Base-by-base conservation (phyloP, 2,329 filamentous ascomycete genomes). In the Trichoderma afroharzianum region DNA sequence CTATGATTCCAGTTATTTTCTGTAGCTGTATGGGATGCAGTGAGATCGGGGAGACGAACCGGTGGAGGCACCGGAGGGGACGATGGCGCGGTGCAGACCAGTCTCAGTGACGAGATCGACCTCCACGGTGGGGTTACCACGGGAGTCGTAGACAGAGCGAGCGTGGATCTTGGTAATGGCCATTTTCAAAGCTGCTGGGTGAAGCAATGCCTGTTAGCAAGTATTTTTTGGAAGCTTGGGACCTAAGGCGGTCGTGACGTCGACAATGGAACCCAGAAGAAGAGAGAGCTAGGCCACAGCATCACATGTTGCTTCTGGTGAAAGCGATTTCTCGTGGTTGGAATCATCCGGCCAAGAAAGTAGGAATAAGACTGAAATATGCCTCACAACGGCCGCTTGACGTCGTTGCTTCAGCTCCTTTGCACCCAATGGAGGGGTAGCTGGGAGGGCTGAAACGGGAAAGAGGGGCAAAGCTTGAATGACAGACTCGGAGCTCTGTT, bases 81-180 rank as follows among this genome's bases (percentile, higher is more conserved):
- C 95, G 82, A 98, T 98, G 83, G 95, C 95, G 82, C 95, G 94
- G 91, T 98, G 95, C 75, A 98, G 91, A 81, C 95, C 95, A 79
- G 93, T 97, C 87, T 97, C 94, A 79, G 95, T 98, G 86, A 97
- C 92, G 79, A 98, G 90, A 83, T 98, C 95, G 80, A 98, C 95
- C 89, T 98, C 95, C 81, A 98, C 95, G 82, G 96, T 99, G 81
- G 96, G 96, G 91, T 99, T 99, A 83, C 90, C 90, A 82, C 96
- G 95, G 84, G 96, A 98, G 90, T 99, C 96, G 90, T 95, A 99
- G 88, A 99, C 94, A 81, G 92, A 95, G 82, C 96, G 93, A 81
- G 93, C 93, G 89, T 95, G 92, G 82, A 96, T 89, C 88, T 95
- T 95, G 84, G 91, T 90, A 85, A 96, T 93, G 80, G 93, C 87